Evolutionary conservation across 2,329 filamentous ascomycete genomes (phyloP), one percentile per base, ranked within the genome.

Genomic region (Diaporthe sp.): DNA sequence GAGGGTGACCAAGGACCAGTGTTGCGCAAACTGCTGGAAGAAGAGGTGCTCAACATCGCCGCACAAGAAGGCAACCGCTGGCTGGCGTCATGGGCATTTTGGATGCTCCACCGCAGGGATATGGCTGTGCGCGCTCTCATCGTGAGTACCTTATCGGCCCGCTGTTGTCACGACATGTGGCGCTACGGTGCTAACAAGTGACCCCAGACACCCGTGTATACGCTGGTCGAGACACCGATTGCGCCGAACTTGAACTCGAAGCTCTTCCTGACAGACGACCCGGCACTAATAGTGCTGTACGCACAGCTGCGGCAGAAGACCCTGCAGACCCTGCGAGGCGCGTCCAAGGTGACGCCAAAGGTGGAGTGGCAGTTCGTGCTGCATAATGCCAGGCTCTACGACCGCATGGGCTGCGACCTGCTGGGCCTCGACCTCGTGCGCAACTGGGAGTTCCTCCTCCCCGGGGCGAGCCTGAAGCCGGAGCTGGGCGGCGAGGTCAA

Each of bases 71-170:
- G 95, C 3, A 96, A 99, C 81, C 90, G 96, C 74, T 99, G 97
- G 96, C 90, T 98, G 75, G 94, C 96, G 15, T 97, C 94, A 0
- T 99, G 97, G 97, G 94, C 95, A 3, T 98, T 98, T 82, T 98
- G 95, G 93, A 94, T 98, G 89, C 88, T 98, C 7, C 92, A 92
- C 51, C 90, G 94, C 77, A 91, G 93, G 76, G 94, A 97, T 78
- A 94, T 95, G 88, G 94, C 96, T 8, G 95, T 98, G 9, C 91
- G 94, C 71, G 92, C 94, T 9, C 87, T 99, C 4, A 93, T 98
- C 79, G 93, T 95, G 85, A 87, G 92, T 85, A 25, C 13, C 15
- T 28, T 12, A 6, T 37, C 17, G 8, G 13, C 34, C 3, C 34
- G 12, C 34, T 7, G 15, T 17, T 3, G 17, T 19, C 5, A 19